Conservation (phyloP, 2,329 filamentous ascomycete genomes). For the Hypoxylon sp. region DNA sequence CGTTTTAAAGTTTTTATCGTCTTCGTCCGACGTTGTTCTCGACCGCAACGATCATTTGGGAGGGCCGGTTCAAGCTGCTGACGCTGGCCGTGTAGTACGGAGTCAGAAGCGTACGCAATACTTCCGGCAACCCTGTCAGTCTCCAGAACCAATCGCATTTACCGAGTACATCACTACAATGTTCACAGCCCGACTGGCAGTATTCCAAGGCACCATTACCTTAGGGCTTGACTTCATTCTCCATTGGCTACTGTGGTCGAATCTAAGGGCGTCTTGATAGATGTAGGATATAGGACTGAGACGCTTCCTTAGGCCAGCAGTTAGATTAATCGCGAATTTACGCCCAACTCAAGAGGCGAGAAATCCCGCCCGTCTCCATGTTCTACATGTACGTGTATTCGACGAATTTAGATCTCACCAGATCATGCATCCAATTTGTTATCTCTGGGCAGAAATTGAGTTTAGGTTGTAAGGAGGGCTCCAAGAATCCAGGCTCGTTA, state of each 20-base stretch:
- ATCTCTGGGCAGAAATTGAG: neutral
- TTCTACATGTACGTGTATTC: too few relatives aligned
- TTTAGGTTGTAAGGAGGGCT: slow-evolving; percentile 4
- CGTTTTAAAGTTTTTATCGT: slow-evolving; percentile 3
- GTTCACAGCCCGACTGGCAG: neutral
- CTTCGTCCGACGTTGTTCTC: neutral
- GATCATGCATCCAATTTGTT: neutral
- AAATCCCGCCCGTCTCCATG: neutral
- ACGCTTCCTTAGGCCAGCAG: neutral
- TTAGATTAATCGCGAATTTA: neutral
- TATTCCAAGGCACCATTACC: neutral
- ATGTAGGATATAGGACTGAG: neutral
- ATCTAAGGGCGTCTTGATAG: neutral
- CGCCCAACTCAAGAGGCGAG: neutral
- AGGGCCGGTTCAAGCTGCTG: slow-evolving; percentile 1
- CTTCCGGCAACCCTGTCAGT: neutral
- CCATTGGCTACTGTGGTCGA: neutral
- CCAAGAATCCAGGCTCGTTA: neutral
- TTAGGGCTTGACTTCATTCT: slow-evolving; percentile 1
- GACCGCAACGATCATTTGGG: neutral
- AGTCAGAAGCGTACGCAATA: slow-evolving; percentile 12
- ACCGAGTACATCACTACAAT: neutral
- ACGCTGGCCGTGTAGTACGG: slow-evolving; percentile 5
- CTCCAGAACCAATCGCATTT: neutral
- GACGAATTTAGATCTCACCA: neutral